A percentile compares a stretch with the other conserved stretches of the same genome.
These are phyloP conservation scores for Asterella californica DNA, from an alignment of 225 moss, liverwort and hornwort genomes.

Conservation along the genomic window DNA sequence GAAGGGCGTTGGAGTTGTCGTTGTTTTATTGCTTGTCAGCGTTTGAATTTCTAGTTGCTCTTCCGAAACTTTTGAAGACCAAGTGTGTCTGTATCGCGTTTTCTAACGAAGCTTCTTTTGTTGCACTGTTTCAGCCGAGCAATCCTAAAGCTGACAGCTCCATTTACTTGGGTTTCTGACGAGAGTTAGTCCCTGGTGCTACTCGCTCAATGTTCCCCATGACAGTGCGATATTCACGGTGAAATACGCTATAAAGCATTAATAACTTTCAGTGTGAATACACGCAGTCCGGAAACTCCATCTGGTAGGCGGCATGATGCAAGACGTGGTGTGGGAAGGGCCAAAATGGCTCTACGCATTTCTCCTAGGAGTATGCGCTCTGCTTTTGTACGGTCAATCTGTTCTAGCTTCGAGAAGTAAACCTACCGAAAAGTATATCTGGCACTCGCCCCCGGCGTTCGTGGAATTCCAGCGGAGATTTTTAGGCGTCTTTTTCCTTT, in stretches of 20 bases:
- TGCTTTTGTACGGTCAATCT: constrained; percentile 46
- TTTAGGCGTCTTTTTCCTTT: constrained; percentile 59
- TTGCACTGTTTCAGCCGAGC: no score
- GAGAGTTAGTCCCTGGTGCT: no score
- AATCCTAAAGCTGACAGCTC: no score
- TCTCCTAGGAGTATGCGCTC: constrained; percentile 41
- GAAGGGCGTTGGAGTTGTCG: no score
- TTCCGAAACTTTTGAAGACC: no score
- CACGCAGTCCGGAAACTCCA: not conserved
- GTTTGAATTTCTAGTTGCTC: no score
- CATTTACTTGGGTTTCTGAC: no score
- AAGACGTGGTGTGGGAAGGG: constrained; percentile 42
- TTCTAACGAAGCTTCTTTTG: no score
- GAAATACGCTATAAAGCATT: not conserved
- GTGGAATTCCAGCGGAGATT: constrained; percentile 52
- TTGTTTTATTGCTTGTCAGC: no score
- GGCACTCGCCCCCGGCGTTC: constrained; percentile 48
- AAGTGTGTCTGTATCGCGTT: no score
- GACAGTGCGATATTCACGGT: no score
- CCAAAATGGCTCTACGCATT: constrained; percentile 52
- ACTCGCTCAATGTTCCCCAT: no score
- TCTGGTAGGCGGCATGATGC: constrained; percentile 14
- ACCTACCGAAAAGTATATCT: constrained; percentile 40
- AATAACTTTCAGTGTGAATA: not conserved
- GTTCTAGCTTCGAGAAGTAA: constrained; percentile 27